phyloP scores from a whole-genome alignment of 2,329 filamentous ascomycete species.

The Alternaria atra region DNA sequence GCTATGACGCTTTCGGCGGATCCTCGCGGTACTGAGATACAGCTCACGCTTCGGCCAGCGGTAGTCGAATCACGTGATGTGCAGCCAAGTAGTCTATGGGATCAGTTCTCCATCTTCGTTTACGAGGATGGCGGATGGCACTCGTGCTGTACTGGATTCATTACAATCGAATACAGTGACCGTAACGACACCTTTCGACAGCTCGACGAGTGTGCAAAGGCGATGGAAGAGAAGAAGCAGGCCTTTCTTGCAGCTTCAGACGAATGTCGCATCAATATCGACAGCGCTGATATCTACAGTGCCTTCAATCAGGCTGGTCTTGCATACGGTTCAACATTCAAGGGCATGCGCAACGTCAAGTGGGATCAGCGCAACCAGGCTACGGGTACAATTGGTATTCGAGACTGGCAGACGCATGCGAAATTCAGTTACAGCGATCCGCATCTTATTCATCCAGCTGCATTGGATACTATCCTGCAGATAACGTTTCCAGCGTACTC shows the following conservation, averaged over 20 bases:
- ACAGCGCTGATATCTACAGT: constrained; percentile 17
- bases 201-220: neutral
- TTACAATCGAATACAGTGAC: constrained; percentile 19
- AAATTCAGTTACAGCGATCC: constrained; percentile 8
- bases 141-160: constrained; percentile 31
- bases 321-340: constrained; percentile 25
- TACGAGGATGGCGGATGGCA: constrained; percentile 30
- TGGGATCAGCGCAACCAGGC: constrained; percentile 15
- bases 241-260: neutral
- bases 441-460: constrained; percentile 27
- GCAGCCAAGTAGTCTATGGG: constrained; percentile 1
- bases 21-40: constrained; percentile 19
- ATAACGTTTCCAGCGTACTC: constrained; percentile 20
- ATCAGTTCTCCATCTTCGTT: constrained; percentile 20
- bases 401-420: constrained; percentile 18
- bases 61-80: neutral
- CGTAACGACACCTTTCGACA: neutral
- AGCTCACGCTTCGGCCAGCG: constrained; percentile 17
- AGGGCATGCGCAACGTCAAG: constrained; percentile 15
- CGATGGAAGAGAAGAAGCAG: neutral
- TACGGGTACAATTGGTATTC: constrained; percentile 10
- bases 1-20: constrained; percentile 13
- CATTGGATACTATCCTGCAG: constrained; percentile 28
- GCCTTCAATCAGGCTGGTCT: constrained; percentile 20
- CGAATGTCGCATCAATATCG: constrained; percentile 5